A percentile compares a stretch with the other conserved stretches of the same genome.
phyloP scores from a whole-genome alignment of 1,284 basidiomycete genomes.

The Ustilago vetiveriae region DNA sequence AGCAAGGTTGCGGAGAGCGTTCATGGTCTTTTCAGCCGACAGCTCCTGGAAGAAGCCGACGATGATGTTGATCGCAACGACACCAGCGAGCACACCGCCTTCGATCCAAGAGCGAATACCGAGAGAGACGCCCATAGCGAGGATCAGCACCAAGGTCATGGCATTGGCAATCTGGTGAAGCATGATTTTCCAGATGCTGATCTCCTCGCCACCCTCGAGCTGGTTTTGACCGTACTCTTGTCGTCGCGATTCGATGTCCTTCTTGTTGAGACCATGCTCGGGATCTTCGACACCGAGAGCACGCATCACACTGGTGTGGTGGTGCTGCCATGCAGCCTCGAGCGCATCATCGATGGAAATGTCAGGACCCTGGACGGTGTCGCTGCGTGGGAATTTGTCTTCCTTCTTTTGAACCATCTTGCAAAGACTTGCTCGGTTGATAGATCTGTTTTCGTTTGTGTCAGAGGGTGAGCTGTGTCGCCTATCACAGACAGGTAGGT shows the following conservation, averaged over 20 bases:
- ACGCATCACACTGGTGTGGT: conserved; percentile 43
- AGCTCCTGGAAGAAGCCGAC: conserved; percentile 73
- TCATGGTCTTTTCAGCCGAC: conserved; percentile 73
- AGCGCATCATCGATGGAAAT: conserved; percentile 39
- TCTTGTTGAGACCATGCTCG: conserved; percentile 51
- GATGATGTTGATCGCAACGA: conserved; percentile 71
- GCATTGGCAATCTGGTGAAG: conserved; percentile 65
- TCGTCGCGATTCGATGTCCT: conserved; percentile 42
- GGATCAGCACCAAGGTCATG: conserved; percentile 69
- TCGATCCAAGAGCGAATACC: conserved; percentile 73
- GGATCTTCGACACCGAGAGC: conserved; percentile 45
- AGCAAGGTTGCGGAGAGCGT: conserved; percentile 72
- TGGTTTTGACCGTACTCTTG: conserved; percentile 61
- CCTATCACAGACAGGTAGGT: conserved; percentile 44
- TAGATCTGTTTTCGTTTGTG: too few relatives aligned
- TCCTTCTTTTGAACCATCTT: conserved; percentile 39
- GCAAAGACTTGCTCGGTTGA: too few relatives aligned
- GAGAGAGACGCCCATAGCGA: conserved; percentile 75
- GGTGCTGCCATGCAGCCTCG: conserved; percentile 37
- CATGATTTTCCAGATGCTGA: conserved; percentile 55
- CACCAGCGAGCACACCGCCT: conserved; percentile 75
- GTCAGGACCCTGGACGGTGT: conserved; percentile 46
- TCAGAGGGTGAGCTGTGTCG: conserved; percentile 1
- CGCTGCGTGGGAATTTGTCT: conserved; percentile 41
- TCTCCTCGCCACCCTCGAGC: conserved; percentile 60